phyloP scores from a whole-genome alignment of 805 yeast genomes.

The Starmera pachycereana region DNA sequence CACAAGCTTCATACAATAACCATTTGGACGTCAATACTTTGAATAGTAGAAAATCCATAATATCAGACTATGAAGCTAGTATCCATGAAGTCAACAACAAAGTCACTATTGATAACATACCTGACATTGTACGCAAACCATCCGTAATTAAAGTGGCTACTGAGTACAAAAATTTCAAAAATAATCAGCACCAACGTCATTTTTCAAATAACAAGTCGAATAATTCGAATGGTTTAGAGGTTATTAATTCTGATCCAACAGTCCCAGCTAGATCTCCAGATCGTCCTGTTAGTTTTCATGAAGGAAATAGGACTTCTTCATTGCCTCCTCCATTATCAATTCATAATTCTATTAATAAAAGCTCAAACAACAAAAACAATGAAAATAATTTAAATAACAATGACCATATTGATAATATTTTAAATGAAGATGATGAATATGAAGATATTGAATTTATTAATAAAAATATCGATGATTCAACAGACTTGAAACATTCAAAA shows the following conservation, averaged over 20 bases:
- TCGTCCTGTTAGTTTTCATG: constrained; percentile 14
- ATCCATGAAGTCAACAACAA: constrained; percentile 17
- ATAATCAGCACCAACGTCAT: too few species aligned
- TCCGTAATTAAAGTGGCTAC: neutral
- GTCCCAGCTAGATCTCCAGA: constrained; percentile 20
- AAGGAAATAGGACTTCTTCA: too few species aligned
- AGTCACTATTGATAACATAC: neutral
- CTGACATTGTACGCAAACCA: too few species aligned
- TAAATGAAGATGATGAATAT: neutral
- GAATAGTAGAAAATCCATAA: constrained; percentile 12
- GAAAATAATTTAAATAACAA: neutral
- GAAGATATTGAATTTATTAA: neutral
- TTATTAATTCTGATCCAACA: constrained; percentile 9
- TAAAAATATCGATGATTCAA: neutral
- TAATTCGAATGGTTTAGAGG: constrained; percentile 1
- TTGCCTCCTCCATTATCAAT: too few species aligned
- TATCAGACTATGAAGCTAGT: constrained; percentile 18
- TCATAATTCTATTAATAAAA: too few species aligned
- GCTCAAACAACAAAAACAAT: neutral
- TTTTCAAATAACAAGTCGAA: too few species aligned
- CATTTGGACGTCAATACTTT: neutral
- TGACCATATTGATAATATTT: neutral
- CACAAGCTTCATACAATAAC: neutral
- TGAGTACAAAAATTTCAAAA: too few species aligned
- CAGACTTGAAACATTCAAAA: neutral